Conservation (phyloP, 192 early-diverging fungal species). For the Gaertneriomyces sp. region DNA sequence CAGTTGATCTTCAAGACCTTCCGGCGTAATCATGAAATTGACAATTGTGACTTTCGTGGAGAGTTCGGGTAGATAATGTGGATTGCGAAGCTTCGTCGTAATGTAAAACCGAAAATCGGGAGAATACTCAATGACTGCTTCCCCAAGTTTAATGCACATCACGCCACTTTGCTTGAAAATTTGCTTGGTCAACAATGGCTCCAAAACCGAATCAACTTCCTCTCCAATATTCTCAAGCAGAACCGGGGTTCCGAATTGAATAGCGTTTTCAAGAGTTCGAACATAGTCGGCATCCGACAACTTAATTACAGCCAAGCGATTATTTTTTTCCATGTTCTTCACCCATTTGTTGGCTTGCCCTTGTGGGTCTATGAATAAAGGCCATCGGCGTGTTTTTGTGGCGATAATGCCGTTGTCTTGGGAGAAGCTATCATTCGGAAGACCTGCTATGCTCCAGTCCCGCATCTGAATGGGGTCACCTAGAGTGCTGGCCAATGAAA, state of each 20-base stretch:
- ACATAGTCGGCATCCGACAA: slow-evolving; percentile 60
- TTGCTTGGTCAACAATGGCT: slow-evolving; percentile 61
- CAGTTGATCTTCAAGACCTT: slow-evolving; percentile 60
- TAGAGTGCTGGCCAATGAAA: slow-evolving; percentile 48
- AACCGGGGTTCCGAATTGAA: slow-evolving; percentile 62
- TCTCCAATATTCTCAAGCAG: slow-evolving; percentile 61
- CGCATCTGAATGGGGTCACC: slow-evolving; percentile 60
- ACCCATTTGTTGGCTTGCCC: slow-evolving; percentile 67
- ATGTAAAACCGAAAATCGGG: slow-evolving; percentile 62
- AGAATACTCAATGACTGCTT: slow-evolving; percentile 59
- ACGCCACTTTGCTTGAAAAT: slow-evolving; percentile 63
- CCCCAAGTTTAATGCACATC: slow-evolving; percentile 55
- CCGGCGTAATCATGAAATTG: slow-evolving; percentile 64
- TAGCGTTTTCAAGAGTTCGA: slow-evolving; percentile 55
- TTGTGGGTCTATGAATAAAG: slow-evolving; percentile 59
- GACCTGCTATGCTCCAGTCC: slow-evolving; percentile 55
- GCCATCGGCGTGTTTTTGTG: slow-evolving; percentile 54
- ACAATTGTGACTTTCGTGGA: slow-evolving; percentile 63
- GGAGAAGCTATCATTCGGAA: slow-evolving; percentile 60
- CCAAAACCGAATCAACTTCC: slow-evolving; percentile 61
- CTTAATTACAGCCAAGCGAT: slow-evolving; percentile 54
- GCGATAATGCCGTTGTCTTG: slow-evolving; percentile 60
- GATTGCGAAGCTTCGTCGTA: slow-evolving; percentile 59
- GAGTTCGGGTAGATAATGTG: slow-evolving; percentile 61
- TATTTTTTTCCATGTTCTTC: slow-evolving; percentile 61